Evolutionary conservation across 306 rosid species (phyloP).

Genomic region (Senna siamea): DNA sequence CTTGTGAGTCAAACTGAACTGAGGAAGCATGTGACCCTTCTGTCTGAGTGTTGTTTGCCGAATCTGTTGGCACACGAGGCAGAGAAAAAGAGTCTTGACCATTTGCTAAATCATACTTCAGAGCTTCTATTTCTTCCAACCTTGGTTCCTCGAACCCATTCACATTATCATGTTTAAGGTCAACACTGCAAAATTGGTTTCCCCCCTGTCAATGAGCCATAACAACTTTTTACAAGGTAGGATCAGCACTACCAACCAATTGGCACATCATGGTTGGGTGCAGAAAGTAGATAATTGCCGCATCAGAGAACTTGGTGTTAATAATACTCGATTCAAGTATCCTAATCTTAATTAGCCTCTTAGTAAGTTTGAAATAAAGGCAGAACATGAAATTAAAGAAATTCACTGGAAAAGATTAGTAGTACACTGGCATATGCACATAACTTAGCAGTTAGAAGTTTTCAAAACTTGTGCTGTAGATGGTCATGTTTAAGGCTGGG

Average conservation of each 20-base stretch:
- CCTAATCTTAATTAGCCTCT: slow-evolving; percentile 6
- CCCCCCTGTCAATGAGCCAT: slow-evolving; percentile 51
- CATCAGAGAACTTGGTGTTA: slow-evolving; percentile 11
- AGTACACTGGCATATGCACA: slow-evolving; percentile 13
- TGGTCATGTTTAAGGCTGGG: slow-evolving; percentile 16
- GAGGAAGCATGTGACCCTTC: slow-evolving; percentile 51
- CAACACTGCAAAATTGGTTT: slow-evolving; percentile 31
- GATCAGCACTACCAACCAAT: slow-evolving; percentile 30
- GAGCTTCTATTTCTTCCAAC: no score
- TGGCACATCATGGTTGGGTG: slow-evolving; percentile 34
- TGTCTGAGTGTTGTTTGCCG: slow-evolving; percentile 47
- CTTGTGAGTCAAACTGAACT: slow-evolving; percentile 59
- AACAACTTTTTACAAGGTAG: slow-evolving; percentile 33
- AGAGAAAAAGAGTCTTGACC: slow-evolving; percentile 53
- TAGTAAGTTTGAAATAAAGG: background rate
- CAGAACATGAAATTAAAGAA: background rate
- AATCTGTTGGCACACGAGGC: slow-evolving; percentile 48
- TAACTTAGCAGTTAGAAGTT: background rate
- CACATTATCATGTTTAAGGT: slow-evolving; percentile 36
- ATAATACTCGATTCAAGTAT: slow-evolving; percentile 32
- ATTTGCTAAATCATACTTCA: slow-evolving; percentile 46
- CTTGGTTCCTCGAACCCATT: slow-evolving; percentile 54
- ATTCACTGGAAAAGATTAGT: slow-evolving; percentile 6
- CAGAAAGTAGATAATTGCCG: slow-evolving; percentile 30
- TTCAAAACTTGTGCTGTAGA: slow-evolving; percentile 1